Conservation (phyloP, 352 stramenopile genomes). For the Globisporangium mamillatum region DNA sequence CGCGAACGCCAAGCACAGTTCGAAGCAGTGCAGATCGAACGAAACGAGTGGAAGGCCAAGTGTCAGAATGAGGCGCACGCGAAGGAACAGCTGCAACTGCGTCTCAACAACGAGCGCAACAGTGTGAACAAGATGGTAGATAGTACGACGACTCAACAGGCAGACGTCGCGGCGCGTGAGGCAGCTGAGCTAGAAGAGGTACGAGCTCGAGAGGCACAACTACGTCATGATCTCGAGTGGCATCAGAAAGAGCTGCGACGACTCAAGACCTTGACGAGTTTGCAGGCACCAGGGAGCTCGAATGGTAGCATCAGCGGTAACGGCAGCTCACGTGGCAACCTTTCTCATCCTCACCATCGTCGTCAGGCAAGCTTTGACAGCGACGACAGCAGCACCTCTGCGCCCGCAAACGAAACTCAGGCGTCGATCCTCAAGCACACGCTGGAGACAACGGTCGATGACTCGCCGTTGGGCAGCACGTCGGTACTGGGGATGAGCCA, state of each 20-base stretch:
- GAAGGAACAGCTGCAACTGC: conserved; percentile 35
- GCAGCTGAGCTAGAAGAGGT: conserved; percentile 37
- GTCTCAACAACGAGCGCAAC: conserved; percentile 22
- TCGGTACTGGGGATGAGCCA: conserved; percentile 75
- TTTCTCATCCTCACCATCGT: not conserved
- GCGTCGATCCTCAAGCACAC: conserved; percentile 63
- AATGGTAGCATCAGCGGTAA: not conserved
- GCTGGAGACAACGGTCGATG: conserved; percentile 36
- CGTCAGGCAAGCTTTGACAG: conserved; percentile 18
- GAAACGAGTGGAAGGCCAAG: conserved; percentile 47
- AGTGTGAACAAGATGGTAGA: not conserved
- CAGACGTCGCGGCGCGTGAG: conserved; percentile 11
- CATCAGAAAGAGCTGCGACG: conserved; percentile 54
- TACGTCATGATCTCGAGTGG: conserved; percentile 61
- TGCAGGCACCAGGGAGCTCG: not conserved
- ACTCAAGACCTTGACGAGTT: conserved; percentile 23
- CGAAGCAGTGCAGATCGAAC: conserved; percentile 43
- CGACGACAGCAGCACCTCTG: conserved; percentile 18
- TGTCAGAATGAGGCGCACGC: conserved; percentile 33
- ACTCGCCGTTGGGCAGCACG: conserved; percentile 29
- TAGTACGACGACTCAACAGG: conserved; percentile 10
- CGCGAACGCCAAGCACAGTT: conserved; percentile 37
- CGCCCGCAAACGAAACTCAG: conserved; percentile 29
- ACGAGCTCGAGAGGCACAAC: conserved; percentile 38
- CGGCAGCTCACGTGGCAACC: not conserved